Base-by-base conservation (phyloP, 495 filamentous ascomycete species). In the Podospora pseudoanserina region DNA sequence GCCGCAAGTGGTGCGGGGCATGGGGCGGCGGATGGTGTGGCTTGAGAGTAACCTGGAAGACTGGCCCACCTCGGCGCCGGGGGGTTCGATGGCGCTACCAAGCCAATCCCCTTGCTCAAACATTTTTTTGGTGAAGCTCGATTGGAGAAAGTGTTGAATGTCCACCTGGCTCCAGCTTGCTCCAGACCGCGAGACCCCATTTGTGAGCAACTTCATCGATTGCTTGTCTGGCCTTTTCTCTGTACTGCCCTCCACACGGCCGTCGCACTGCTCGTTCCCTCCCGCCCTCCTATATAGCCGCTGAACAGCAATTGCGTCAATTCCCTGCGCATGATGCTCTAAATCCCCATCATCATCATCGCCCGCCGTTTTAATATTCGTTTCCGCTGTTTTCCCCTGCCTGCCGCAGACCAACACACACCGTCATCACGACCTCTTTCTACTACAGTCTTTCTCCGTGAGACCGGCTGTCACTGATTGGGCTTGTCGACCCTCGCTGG, bases 81-180 rank as follows among this genome's bases (percentile, higher is more conserved):
- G 5, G 34, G 32, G 32, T n/a, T 28, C 60, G 34, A 63, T 63
- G 28, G 61, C 13, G 27, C 30, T 32, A 20, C 61, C 61, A 58
- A 34, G 61, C 15, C 34, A 6, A 4, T 57, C 61, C 67, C 61
- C 27, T 60, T 60, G 57, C 57, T 39, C 59, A 32, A 55, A 60
- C 20, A 60, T 54, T 67, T 70, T 70, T 66, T 61, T 70, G 68
- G 68, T 67, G 65, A 70, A 68, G 69, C 70, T 68, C 66, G 66
- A 63, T 64, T 34, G 61, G 19, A 32, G 30, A 32, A 63, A 49
- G 34, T 63, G 61, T 63, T 27, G 63, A 70, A 67, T 62, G 60
- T 67, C 68, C 68, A 70, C 68, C 64, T 61, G 32, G 71, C 34
- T 66, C 68, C 65, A 60, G 67, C 64, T 55, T 57, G 27, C 59